Percentiles rank a stretch among this genome's conserved stretches.
These are phyloP conservation scores for Trametes pubescens DNA, from an alignment of 1,284 basidiomycete species.

Conservation along the genomic window DNA sequence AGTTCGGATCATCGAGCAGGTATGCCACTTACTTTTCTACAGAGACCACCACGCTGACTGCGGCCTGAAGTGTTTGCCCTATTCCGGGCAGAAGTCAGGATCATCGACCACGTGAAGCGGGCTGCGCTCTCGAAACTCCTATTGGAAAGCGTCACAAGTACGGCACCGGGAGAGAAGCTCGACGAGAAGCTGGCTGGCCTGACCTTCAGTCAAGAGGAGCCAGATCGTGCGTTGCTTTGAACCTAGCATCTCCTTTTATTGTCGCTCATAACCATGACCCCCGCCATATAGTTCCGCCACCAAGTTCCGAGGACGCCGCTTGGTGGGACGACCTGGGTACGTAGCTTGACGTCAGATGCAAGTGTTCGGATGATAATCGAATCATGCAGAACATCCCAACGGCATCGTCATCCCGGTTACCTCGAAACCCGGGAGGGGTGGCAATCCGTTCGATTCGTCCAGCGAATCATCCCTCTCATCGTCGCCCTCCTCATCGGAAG, in stretches of 20 bases:
- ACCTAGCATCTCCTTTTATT: too few species aligned
- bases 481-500: conserved; percentile 83
- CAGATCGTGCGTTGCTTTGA: conserved; percentile 46
- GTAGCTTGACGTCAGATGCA: conserved; percentile 26
- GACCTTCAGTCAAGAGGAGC: conserved; percentile 46
- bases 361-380: conserved; percentile 5
- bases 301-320: conserved; percentile 74
- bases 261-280: conserved; percentile 44
- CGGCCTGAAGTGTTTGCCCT: conserved; percentile 77
- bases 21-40: conserved; percentile 39
- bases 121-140: conserved; percentile 75
- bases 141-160: conserved; percentile 66
- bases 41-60: background rate
- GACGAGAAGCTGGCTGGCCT: conserved; percentile 73
- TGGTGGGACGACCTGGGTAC: conserved; percentile 83
- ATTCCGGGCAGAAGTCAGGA: conserved; percentile 80
- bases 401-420: conserved; percentile 63
- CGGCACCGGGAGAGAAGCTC: conserved; percentile 68
- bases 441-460: conserved; percentile 77
- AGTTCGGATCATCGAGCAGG: conserved; percentile 96
- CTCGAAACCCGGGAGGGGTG: conserved; percentile 48
- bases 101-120: conserved; percentile 82
- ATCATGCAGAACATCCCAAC: conserved; percentile 60
- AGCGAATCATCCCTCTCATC: conserved; percentile 68
- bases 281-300: conserved; percentile 74